Evolutionary conservation across 2,329 filamentous ascomycete genomes (phyloP).

Genomic region (Periconia macrospinosa): DNA sequence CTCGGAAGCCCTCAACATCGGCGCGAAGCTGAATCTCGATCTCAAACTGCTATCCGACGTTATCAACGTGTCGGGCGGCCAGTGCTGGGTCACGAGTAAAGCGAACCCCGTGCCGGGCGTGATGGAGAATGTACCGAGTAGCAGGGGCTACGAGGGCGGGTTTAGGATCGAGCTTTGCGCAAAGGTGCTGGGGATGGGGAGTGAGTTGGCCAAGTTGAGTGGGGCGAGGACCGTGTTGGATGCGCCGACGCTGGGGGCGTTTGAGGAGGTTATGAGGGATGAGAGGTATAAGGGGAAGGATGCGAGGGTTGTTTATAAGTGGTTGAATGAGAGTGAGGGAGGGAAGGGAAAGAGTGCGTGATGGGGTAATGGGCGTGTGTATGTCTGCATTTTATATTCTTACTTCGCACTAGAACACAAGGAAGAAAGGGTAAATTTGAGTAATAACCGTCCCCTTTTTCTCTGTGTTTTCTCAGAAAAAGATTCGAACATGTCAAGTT

Average conservation of each 20-base stretch:
- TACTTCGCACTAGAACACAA: too few species aligned
- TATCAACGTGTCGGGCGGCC: conserved; percentile 87
- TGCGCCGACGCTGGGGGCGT: conserved; percentile 32
- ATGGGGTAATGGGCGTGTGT: not conserved
- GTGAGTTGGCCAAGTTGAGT: conserved; percentile 37
- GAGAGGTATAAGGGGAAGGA: conserved; percentile 35
- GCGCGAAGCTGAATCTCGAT: conserved; percentile 61
- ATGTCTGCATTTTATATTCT: too few species aligned
- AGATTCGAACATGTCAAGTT: too few species aligned
- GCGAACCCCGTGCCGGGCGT: conserved; percentile 80
- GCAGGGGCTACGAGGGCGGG: conserved; percentile 42
- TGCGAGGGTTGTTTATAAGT: conserved; percentile 37
- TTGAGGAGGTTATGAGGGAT: conserved; percentile 30
- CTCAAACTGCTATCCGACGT: conserved; percentile 71
- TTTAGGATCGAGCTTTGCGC: conserved; percentile 40
- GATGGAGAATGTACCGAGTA: conserved; percentile 41
- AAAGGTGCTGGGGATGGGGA: conserved; percentile 40
- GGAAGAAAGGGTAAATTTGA: conserved; percentile 5
- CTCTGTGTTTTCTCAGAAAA: too few species aligned
- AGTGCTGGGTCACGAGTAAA: conserved; percentile 89
- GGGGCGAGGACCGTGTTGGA: conserved; percentile 36
- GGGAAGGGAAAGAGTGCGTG: too few species aligned
- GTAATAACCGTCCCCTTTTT: too few species aligned
- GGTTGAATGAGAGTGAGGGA: conserved; percentile 34
- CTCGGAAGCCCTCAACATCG: conserved; percentile 65